Conservation (phyloP, 306 rosid genomes). For the Fragaria iinumae region DNA sequence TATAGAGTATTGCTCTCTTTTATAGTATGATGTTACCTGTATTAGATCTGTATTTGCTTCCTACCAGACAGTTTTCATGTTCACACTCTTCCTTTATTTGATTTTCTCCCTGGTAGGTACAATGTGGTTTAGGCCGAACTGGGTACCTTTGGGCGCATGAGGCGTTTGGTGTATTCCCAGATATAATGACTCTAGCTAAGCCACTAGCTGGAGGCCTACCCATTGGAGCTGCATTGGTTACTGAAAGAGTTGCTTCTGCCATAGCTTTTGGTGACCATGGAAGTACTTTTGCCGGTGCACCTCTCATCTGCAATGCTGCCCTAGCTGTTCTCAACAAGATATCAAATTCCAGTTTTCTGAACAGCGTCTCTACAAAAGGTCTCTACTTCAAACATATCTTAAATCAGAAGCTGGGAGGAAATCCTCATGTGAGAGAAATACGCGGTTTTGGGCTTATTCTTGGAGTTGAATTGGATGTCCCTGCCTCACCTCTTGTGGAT, state of each 20-base stretch:
- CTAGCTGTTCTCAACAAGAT: constrained; percentile 68
- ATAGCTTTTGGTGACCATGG: constrained; percentile 84
- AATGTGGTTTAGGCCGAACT: constrained; percentile 90
- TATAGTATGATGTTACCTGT: neutral
- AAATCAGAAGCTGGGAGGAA: constrained; percentile 67
- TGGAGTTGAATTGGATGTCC: constrained; percentile 73
- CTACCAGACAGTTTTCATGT: neutral
- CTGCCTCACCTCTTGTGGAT: constrained; percentile 61
- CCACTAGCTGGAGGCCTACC: constrained; percentile 98
- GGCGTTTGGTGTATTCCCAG: constrained; percentile 69
- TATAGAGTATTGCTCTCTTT: neutral
- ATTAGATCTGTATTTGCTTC: neutral
- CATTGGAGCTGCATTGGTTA: constrained; percentile 75
- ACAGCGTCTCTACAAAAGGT: constrained; percentile 65
- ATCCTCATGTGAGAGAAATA: constrained; percentile 62
- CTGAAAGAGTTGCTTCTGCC: constrained; percentile 74
- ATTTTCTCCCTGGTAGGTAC: constrained; percentile 44
- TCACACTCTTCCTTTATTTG: neutral
- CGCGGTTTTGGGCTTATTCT: constrained; percentile 77
- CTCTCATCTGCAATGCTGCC: constrained; percentile 74
- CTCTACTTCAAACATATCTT: constrained; percentile 58
- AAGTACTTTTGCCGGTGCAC: constrained; percentile 86
- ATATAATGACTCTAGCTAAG: constrained; percentile 92
- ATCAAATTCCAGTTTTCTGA: constrained; percentile 58
- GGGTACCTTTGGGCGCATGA: constrained; percentile 92